phyloP scores from a whole-genome alignment of 208 protist species.

The Trypanosoma grayi region DNA sequence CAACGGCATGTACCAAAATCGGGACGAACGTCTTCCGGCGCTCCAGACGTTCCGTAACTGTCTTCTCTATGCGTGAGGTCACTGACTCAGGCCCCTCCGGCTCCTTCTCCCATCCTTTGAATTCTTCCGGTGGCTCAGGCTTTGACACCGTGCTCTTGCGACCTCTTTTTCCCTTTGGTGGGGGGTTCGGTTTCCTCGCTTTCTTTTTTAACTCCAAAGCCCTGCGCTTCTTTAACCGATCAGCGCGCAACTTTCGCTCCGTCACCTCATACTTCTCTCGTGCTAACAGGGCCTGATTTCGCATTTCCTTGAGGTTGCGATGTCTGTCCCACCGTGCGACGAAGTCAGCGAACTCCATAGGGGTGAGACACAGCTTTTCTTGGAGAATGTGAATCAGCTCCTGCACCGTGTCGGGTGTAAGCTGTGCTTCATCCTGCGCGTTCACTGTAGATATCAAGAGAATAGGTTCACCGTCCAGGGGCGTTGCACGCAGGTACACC shows the following conservation, averaged over 20 bases:
- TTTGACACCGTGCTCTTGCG: constrained; percentile 15
- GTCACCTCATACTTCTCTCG: constrained; percentile 41
- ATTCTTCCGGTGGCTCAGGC: constrained; percentile 19
- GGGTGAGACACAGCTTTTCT: constrained; percentile 41
- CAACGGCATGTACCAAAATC: constrained; percentile 44
- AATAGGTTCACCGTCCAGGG: constrained; percentile 35
- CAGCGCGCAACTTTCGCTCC: constrained; percentile 50
- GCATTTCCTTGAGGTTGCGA: constrained; percentile 31
- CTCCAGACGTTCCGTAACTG: constrained; percentile 31
- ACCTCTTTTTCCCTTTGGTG: constrained; percentile 22
- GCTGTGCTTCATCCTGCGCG: constrained; percentile 7
- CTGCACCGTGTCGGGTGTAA: not conserved
- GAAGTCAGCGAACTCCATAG: constrained; percentile 35
- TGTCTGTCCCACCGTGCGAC: constrained; percentile 23
- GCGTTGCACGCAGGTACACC: constrained; percentile 42
- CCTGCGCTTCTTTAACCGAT: constrained; percentile 57
- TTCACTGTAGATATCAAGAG: constrained; percentile 57
- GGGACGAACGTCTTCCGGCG: constrained; percentile 31
- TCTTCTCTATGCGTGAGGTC: constrained; percentile 22
- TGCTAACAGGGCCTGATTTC: constrained; percentile 18
- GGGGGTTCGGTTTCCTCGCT: constrained; percentile 35
- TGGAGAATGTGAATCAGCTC: constrained; percentile 25
- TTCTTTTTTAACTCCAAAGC: constrained; percentile 42
- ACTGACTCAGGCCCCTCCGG: constrained; percentile 16
- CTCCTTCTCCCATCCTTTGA: constrained; percentile 25